Conservation (phyloP, 2,329 filamentous ascomycete genomes). For the Sclerotinia borealis region DNA sequence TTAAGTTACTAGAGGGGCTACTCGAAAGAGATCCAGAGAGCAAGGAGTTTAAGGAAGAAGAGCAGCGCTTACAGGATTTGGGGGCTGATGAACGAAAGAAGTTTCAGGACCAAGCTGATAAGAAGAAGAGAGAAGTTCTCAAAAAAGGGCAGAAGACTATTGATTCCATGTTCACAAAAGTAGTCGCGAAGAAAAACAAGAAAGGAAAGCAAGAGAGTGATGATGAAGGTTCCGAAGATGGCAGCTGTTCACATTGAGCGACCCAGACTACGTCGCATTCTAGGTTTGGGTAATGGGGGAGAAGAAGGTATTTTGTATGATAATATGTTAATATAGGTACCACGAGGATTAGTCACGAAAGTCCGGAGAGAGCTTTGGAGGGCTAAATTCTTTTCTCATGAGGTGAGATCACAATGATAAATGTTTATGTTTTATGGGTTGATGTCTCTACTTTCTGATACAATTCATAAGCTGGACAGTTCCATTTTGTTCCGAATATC, state of each 20-base stretch:
- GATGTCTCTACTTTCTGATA: no score
- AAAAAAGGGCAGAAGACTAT: slow-evolving; percentile 51
- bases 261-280: slow-evolving; percentile 13
- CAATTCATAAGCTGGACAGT: not conserved
- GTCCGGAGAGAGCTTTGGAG: not conserved
- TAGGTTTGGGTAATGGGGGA: not conserved
- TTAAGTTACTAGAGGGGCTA: slow-evolving; percentile 85
- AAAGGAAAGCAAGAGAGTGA: slow-evolving; percentile 33
- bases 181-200: slow-evolving; percentile 34
- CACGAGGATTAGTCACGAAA: not conserved
- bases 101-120: slow-evolving; percentile 72
- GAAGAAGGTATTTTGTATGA: not conserved
- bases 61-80: slow-evolving; percentile 57
- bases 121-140: slow-evolving; percentile 65
- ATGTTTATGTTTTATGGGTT: not conserved
- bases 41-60: slow-evolving; percentile 64
- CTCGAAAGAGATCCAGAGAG: slow-evolving; percentile 75
- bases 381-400: not conserved
- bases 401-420: not conserved
- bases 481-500: not conserved
- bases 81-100: slow-evolving; percentile 68
- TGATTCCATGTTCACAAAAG: slow-evolving; percentile 35
- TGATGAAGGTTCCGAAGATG: slow-evolving; percentile 23
- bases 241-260: slow-evolving; percentile 24
- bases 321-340: not conserved